A percentile compares a stretch with the other conserved stretches of the same genome.
phyloP scores from a whole-genome alignment of 257 asterid species.

The Oldenlandia corymbosa region DNA sequence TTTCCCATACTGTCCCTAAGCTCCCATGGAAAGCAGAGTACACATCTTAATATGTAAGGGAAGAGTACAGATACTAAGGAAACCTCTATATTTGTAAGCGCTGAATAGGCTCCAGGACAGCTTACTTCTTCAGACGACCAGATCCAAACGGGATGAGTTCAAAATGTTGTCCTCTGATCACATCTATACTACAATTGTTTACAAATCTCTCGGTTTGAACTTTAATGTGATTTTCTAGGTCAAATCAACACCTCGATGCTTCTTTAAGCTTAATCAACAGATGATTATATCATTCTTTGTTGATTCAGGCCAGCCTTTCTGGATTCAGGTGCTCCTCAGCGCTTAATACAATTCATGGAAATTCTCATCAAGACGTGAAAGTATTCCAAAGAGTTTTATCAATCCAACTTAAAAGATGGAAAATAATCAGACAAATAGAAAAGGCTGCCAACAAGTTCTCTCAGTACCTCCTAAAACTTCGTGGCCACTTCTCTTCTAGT shows the following conservation, averaged over 20 bases:
- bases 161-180: slow-evolving; percentile 26
- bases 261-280: background rate
- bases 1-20: too few relatives aligned
- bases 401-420: background rate
- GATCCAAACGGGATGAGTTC: slow-evolving; percentile 41
- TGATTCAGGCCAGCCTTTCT: background rate
- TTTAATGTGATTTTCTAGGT: background rate
- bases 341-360: slow-evolving; percentile 1
- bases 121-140: slow-evolving; percentile 38
- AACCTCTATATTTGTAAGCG: slow-evolving; percentile 37
- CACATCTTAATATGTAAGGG: too few relatives aligned
- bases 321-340: background rate
- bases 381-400: slow-evolving; percentile 34
- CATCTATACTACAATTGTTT: slow-evolving; percentile 19
- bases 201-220: slow-evolving; percentile 38
- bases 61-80: too few relatives aligned
- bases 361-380: slow-evolving; percentile 24
- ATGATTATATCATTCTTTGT: slow-evolving; percentile 5
- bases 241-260: background rate
- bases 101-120: slow-evolving; percentile 44
- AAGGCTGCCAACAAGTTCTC: background rate
- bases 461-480: background rate
- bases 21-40: too few relatives aligned
- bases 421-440: background rate
- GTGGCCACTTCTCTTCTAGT: background rate